Conservation (phyloP, 2,329 filamentous ascomycete genomes). For the Metarhizium guizhouense region DNA sequence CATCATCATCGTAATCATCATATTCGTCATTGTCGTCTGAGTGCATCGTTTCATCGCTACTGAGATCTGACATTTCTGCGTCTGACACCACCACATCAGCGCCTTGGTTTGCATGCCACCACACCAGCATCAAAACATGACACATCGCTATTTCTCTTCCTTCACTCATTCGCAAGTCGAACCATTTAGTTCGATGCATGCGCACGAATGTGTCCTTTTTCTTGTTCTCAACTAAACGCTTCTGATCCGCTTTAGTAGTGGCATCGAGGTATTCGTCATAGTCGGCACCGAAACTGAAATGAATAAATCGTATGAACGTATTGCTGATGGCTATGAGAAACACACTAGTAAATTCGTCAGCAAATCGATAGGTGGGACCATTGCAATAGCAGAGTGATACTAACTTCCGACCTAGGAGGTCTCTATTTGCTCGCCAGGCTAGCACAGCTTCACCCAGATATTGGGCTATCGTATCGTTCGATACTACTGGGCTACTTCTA, state of each 20-base stretch:
- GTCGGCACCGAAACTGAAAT: background rate
- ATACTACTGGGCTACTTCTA: background rate
- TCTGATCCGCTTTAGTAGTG: background rate
- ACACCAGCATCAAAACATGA: background rate
- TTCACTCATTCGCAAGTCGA: background rate
- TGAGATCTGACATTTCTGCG: background rate
- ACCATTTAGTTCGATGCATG: background rate
- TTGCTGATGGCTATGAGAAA: background rate
- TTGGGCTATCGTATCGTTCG: background rate
- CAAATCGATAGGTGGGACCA: background rate
- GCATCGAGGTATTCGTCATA: background rate
- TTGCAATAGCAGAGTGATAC: background rate
- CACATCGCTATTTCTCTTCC: background rate
- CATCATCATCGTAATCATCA: background rate
- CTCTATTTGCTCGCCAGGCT: background rate
- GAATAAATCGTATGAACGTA: background rate
- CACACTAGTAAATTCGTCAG: background rate
- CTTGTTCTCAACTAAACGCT: background rate
- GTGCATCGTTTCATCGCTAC: background rate
- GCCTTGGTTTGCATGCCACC: background rate
- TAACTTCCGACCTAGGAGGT: background rate
- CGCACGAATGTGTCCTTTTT: background rate
- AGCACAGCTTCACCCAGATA: background rate
- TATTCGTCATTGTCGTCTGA: background rate
- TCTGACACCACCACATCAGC: background rate